Evolutionary conservation across 2,329 filamentous ascomycete species (phyloP).

Genomic region (Onygena corvina): DNA sequence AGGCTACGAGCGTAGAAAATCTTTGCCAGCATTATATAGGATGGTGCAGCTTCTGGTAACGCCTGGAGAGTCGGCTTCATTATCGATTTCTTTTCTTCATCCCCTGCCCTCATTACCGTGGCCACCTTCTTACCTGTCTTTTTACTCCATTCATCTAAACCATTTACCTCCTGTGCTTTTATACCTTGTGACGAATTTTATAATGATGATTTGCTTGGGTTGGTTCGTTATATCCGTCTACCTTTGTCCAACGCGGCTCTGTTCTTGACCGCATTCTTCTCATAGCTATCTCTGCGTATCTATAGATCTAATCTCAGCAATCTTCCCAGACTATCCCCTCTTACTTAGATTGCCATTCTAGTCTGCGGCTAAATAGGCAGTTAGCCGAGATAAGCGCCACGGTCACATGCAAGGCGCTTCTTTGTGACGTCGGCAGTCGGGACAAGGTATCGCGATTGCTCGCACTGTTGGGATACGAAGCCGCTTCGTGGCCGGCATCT

Average conservation of each 20-base stretch:
- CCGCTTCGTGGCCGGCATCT: not conserved
- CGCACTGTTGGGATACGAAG: not conserved
- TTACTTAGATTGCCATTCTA: not conserved
- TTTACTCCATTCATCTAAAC: not conserved
- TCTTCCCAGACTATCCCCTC: not conserved
- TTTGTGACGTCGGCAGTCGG: not conserved
- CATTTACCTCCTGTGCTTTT: not conserved
- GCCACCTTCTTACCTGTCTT: not conserved
- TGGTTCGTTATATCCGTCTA: not conserved
- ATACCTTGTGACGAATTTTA: constrained; percentile 6
- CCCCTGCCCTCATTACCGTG: not conserved
- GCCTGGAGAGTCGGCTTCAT: not conserved
- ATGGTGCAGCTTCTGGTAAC: constrained; percentile 94
- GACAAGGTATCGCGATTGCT: too few species aligned
- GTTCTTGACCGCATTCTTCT: too few species aligned
- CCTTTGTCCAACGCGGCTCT: not conserved
- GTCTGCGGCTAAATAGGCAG: not conserved
- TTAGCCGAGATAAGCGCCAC: not conserved
- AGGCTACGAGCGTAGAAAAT: constrained; percentile 95
- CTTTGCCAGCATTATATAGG: constrained; percentile 98
- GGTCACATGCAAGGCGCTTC: not conserved
- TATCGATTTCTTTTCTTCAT: not conserved
- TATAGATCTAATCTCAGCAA: constrained; percentile 5
- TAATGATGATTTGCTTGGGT: constrained; percentile 5
- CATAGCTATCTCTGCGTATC: not conserved